phyloP scores from a whole-genome alignment of 768 basidiomycete genomes.

The Boletus barrowsii region DNA sequence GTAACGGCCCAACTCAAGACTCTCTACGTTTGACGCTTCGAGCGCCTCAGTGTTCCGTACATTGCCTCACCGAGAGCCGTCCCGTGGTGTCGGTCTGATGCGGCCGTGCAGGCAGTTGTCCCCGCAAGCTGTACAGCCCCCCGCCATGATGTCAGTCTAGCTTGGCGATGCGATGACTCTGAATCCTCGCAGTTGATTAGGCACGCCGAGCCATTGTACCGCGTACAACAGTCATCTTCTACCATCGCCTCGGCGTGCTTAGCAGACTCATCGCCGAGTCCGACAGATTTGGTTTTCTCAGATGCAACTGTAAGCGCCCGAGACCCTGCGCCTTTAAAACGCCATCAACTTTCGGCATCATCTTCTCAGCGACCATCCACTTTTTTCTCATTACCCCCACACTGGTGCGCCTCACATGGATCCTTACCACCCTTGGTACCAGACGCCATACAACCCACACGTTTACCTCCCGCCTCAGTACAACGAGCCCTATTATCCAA shows the following conservation, averaged over 20 bases:
- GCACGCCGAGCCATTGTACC: too few relatives aligned
- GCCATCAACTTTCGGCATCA: background rate
- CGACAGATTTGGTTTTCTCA: constrained; percentile 4
- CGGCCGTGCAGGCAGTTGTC: background rate
- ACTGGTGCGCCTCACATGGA: constrained; percentile 16
- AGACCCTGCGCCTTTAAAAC: constrained; percentile 8
- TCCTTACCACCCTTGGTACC: constrained; percentile 27
- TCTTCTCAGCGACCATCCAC: background rate
- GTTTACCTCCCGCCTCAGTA: constrained; percentile 27
- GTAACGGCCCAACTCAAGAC: too few relatives aligned
- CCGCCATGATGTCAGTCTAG: too few relatives aligned
- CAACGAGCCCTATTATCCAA: constrained; percentile 11
- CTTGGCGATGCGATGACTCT: background rate
- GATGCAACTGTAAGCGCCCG: constrained; percentile 8
- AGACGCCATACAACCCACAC: constrained; percentile 28
- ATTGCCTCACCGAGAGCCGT: too few relatives aligned
- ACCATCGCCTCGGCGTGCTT: background rate
- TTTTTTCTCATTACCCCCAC: background rate
- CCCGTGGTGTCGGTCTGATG: too few relatives aligned
- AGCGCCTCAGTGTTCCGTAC: too few relatives aligned
- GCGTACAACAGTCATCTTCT: background rate
- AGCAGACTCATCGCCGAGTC: constrained; percentile 1
- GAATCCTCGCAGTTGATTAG: background rate
- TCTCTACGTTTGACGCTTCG: too few relatives aligned
- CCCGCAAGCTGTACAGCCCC: background rate